Evolutionary conservation across 148 eudicot species (phyloP).

Genomic region (Amaranthus hypochondriacus): DNA sequence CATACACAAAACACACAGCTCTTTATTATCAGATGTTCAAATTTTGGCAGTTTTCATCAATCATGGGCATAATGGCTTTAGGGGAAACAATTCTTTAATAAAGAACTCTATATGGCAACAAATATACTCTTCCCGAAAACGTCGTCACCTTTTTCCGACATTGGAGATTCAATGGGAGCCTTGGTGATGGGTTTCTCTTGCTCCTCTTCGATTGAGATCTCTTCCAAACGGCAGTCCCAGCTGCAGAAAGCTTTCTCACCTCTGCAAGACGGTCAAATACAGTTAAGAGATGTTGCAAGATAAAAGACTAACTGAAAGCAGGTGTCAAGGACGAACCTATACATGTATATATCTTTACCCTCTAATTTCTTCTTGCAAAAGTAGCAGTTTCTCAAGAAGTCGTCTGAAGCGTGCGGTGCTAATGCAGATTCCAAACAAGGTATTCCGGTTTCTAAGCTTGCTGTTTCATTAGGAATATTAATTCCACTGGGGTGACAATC

Average conservation of each 20-base stretch:
- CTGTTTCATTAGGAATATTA: conserved; percentile 7
- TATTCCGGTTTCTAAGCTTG: conserved; percentile 21
- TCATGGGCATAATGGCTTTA: conserved; percentile 40
- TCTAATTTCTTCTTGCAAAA: conserved; percentile 74
- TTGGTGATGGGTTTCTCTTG: conserved; percentile 37
- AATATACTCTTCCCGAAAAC: conserved; percentile 49
- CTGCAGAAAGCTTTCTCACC: conserved; percentile 98
- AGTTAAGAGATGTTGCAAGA: background rate
- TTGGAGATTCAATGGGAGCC: conserved; percentile 27
- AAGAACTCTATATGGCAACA: conserved; percentile 34
- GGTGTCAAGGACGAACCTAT: conserved; percentile 48
- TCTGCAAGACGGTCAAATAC: conserved; percentile 39
- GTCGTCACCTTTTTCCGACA: conserved; percentile 33
- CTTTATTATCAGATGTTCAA: conserved; percentile 57
- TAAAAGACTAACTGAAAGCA: too few relatives aligned
- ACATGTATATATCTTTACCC: conserved; percentile 86
- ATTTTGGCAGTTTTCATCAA: conserved; percentile 36
- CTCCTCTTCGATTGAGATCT: conserved; percentile 65
- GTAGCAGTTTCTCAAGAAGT: conserved; percentile 73
- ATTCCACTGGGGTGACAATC: conserved; percentile 62
- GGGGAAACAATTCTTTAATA: conserved; percentile 19
- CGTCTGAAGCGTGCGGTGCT: conserved; percentile 35
- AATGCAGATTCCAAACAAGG: conserved; percentile 17
- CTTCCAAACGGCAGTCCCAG: conserved; percentile 58
- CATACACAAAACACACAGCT: conserved; percentile 55